Evolutionary conservation across 345 rosid species (phyloP).

Genomic region (Gossypium herbaceum): DNA sequence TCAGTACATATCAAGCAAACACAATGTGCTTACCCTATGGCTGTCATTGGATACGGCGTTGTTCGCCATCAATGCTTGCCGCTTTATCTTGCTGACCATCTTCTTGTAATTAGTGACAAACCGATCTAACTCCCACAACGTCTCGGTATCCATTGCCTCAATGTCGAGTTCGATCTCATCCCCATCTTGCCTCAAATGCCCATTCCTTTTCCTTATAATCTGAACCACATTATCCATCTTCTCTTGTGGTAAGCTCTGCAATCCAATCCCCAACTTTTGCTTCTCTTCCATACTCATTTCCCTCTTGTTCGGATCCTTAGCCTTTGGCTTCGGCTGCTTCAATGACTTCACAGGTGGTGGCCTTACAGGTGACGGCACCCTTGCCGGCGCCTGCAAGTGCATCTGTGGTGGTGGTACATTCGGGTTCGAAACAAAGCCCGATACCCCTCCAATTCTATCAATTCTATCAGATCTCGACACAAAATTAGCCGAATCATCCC

Average conservation of each 20-base stretch:
- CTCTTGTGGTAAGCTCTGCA: slow-evolving; percentile 79
- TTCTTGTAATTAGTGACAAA: slow-evolving; percentile 77
- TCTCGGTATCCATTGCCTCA: slow-evolving; percentile 70
- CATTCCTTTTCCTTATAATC: slow-evolving; percentile 70
- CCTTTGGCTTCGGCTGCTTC: slow-evolving; percentile 75
- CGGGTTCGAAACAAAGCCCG: slow-evolving; percentile 19
- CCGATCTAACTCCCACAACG: slow-evolving; percentile 81
- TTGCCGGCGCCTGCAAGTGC: slow-evolving; percentile 29
- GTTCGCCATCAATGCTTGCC: slow-evolving; percentile 53
- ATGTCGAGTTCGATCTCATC: slow-evolving; percentile 84
- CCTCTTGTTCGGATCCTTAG: slow-evolving; percentile 76
- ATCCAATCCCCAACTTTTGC: slow-evolving; percentile 58
- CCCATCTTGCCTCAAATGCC: slow-evolving; percentile 65
- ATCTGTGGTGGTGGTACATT: slow-evolving; percentile 12
- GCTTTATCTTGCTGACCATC: slow-evolving; percentile 70
- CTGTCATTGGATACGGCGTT: slow-evolving; percentile 25
- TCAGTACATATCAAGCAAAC: neutral
- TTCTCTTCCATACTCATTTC: slow-evolving; percentile 72
- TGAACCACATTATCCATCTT: slow-evolving; percentile 77
- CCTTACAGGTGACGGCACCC: slow-evolving; percentile 35
- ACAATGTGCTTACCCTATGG: slow-evolving; percentile 29
- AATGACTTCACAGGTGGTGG: slow-evolving; percentile 34
- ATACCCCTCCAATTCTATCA: slow-evolving; percentile 14
- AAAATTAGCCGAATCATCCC: slow-evolving; percentile 23
- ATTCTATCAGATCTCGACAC: slow-evolving; percentile 26